Base-by-base conservation (phyloP, 306 rosid species). In the Senna tora region DNA sequence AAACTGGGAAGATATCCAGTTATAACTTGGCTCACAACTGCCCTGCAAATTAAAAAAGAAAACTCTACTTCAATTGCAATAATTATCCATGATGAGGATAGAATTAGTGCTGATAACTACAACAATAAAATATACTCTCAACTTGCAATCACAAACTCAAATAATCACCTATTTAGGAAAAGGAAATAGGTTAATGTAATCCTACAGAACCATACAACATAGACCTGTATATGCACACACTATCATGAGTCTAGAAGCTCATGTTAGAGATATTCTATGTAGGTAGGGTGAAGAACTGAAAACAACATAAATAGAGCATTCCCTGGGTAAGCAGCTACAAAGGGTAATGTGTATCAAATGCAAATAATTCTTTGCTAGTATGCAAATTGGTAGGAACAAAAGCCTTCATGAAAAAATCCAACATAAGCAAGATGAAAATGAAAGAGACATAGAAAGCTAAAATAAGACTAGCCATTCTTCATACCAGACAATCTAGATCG, bases 1-100 rank as follows among this genome's bases (percentile, higher is more conserved):
- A 92, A 90, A 83, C 94, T 92, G 7, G 97, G 97, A 83, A 92
- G 97, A 76, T 92, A 89, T 74, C 97, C 97, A 5, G 96, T 92
- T 76, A 92, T 81, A 72, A 89, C 88, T 79, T 83, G 71, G 83
- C 92, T 87, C 69, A 92, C 90, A 68, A 92, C 67, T 49, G 88
- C 61, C 78, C 97, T 92, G 94, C 67, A 86, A 83, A 69, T 60
- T 67, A 53, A 52, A 58, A 65, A 50, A 11, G 36, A 17, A 19
- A 71, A 66, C 46, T 60, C 34, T 42, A 74, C 53, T 63, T 77
- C 30, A 46, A 41, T 68, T 15, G 57, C 43, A 56, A 16, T 49
- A 67, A 4, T 67, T 49, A 80, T 82, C 15, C 55, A 57, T 45
- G 68, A 42, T 0, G 41, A 13, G 28, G 46, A 32, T 32, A 71